Base-by-base conservation (phyloP, 768 basidiomycete species). In the Thelephora aurantiotincta region DNA sequence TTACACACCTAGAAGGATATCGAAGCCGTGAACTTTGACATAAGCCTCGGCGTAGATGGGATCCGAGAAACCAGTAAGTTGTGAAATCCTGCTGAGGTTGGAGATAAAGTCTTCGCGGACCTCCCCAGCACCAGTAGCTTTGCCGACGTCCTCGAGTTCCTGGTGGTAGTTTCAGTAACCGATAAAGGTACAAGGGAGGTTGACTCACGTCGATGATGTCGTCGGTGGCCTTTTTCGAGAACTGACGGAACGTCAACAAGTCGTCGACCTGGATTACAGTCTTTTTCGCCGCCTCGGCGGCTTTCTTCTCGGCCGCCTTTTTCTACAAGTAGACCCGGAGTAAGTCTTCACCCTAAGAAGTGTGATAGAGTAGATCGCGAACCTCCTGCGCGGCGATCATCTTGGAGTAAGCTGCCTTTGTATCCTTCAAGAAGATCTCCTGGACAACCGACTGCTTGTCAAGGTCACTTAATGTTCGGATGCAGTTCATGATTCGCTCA, bases 1-100 rank as follows among this genome's bases (percentile, higher is more conserved):
- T 1, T 16, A 59, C 70, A 20, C 47, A 88, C 88, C 90, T 2
- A 99, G 77, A 36, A 90, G 65, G 58, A 99, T 96, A 61, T 99
- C 94, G 62, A 98, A 98, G 35, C 92, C 91, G 54, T 97, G 89
- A 65, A 98, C 89, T 63, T 92, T 94, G 54, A 98, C 93, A 58
- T 89, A 90, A 2, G 94, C 93, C 62, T 99, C 96, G 6, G 93
- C 93, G 56, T 98, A 98, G 52, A 99, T 90, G 11, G 94, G 90
- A 61, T 98, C 96, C 22, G 93, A 96, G 74, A 98, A 98, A 82
- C 89, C 89, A 41, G 93, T 98, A 36, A 98, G 75, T 60, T 96
- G 93, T 12, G 90, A 82, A 52, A 98, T 93, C 19, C 87, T 76
- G 55, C 81, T 92, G 41, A 98, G 72, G 60, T 93, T 93, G 3